Conservation (phyloP, 192 early-diverging fungal genomes). For the Kickxella alabastrina region DNA sequence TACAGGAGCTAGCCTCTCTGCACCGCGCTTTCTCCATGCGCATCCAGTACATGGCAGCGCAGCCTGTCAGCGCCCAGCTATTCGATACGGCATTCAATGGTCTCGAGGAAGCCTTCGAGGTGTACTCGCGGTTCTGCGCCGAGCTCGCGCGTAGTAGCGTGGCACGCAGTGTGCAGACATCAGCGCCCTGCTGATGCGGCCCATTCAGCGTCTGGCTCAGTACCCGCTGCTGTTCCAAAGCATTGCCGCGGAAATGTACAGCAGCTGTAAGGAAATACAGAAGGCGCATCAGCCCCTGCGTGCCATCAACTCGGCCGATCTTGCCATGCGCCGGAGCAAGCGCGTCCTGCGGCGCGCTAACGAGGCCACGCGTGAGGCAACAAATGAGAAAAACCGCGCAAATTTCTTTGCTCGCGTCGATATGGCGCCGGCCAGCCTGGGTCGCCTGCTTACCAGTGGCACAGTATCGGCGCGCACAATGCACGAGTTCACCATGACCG, state of each 20-base stretch:
- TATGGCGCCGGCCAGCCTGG: slow-evolving; percentile 8
- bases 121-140: slow-evolving; percentile 41
- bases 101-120: slow-evolving; percentile 20
- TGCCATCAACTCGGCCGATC: slow-evolving; percentile 22
- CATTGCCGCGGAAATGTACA: slow-evolving; percentile 30
- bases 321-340: slow-evolving; percentile 39
- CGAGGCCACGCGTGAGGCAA: slow-evolving; percentile 40
- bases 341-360: slow-evolving; percentile 36
- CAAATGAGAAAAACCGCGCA: slow-evolving; percentile 17
- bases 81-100: slow-evolving; percentile 21
- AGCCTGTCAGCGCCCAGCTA: slow-evolving; percentile 22
- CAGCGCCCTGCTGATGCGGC: slow-evolving; percentile 42
- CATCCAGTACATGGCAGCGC: slow-evolving; percentile 43
- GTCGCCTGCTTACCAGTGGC: slow-evolving; percentile 25
- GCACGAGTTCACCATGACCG: slow-evolving; percentile 15
- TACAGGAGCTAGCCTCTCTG: slow-evolving; percentile 24
- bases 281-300: slow-evolving; percentile 10
- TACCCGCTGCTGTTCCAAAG: slow-evolving; percentile 46
- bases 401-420: slow-evolving; percentile 39
- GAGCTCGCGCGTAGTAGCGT: slow-evolving; percentile 17
- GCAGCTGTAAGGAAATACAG: slow-evolving; percentile 3
- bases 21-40: slow-evolving; percentile 42
- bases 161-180: slow-evolving; percentile 22
- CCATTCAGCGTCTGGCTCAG: slow-evolving; percentile 48
- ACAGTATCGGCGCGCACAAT: slow-evolving; percentile 11